Evolutionary conservation across 345 rosid species (phyloP).

Genomic region (Gossypium herbaceum): DNA sequence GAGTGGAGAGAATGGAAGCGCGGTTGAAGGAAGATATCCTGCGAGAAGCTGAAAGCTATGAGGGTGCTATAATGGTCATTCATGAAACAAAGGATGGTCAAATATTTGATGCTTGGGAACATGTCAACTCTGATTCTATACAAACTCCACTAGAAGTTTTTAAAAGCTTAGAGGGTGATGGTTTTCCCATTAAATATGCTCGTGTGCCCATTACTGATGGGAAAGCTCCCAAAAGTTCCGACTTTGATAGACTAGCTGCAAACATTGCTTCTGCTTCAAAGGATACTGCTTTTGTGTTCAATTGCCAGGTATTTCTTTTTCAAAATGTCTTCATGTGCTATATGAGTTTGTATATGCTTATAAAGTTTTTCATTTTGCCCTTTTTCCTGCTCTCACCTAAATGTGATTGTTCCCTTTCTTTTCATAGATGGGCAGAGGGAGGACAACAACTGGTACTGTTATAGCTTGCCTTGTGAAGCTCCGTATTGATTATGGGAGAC

Average conservation of each 20-base stretch:
- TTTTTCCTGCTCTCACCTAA: slow-evolving; percentile 5
- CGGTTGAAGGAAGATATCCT: slow-evolving; percentile 90
- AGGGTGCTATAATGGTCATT: slow-evolving; percentile 93
- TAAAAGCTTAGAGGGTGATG: slow-evolving; percentile 74
- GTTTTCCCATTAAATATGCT: slow-evolving; percentile 84
- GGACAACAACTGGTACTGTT: slow-evolving; percentile 99
- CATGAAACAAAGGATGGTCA: slow-evolving; percentile 83
- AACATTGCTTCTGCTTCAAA: slow-evolving; percentile 87
- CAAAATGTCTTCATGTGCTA: slow-evolving; percentile 16
- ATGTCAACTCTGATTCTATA: slow-evolving; percentile 62
- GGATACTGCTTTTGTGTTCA: slow-evolving; percentile 92
- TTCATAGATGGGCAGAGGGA: slow-evolving; percentile 95
- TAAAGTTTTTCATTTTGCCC: background rate
- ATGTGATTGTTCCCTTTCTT: slow-evolving; percentile 14
- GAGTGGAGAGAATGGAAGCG: slow-evolving; percentile 99
- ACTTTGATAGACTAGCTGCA: slow-evolving; percentile 67
- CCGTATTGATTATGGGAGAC: slow-evolving; percentile 82
- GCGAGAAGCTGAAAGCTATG: slow-evolving; percentile 80
- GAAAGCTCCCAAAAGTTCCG: slow-evolving; percentile 97
- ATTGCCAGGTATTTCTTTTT: slow-evolving; percentile 73
- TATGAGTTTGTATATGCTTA: background rate
- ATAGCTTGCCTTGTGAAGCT: slow-evolving; percentile 97
- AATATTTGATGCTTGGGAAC: slow-evolving; percentile 93
- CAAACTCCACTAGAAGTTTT: slow-evolving; percentile 97
- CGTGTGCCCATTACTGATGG: slow-evolving; percentile 99